Base-by-base conservation (phyloP, 371 early-diverging fungal genomes). In the Dichotomocladium elegans region DNA sequence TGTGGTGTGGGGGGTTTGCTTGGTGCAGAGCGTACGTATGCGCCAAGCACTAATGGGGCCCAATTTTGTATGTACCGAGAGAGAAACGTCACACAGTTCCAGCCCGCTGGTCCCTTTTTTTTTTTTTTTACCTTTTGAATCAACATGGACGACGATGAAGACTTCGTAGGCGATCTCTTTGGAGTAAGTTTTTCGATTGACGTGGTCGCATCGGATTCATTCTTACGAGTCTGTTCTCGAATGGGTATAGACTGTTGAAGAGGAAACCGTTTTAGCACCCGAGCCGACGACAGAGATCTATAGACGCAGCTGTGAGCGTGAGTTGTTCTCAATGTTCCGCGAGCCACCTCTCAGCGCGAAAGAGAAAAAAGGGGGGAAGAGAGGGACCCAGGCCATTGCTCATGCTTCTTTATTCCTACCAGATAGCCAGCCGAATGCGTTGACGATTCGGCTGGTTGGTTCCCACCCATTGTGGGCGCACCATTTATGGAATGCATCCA, bases 401-500 rank as follows among this genome's bases (percentile, higher is more conserved):
- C 3, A 27, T 37, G 14, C 17, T 24, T 19, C 14, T 17, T 47
- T 10, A 35, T n/a, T 21, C 9, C 11, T 17, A 40, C 26, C 24
- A 62, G 57, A 54, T 12, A 55, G 53, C 22, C 28, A 42, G 11
- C 33, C 35, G 9, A 21, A 47, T 9, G 8, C 60, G 35, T 67
- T 89, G 21, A 79, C 51, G 21, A 70, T 91, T 41, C 81, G 80
- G 17, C 71, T 91, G 0, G 84, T 91, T 5, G 91, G 91, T 15
- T 76, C 85, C 2, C 92, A 92, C 60, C 88, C 89, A 17, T 74
- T 94, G 3, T 95, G 93, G 94, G 94, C 86, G 6, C 93, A 95
- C 63, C 75, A 87, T 46, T 76, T 95, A 43, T 95, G 95, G 95
- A 96, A 96, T 59, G 93, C 94, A 1, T 89, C 91, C 47, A 84